A percentile compares a stretch with the other conserved stretches of the same genome.
Conservation (phyloP, 352 stramenopile species). For the Stramenopiles sp. region DNA sequence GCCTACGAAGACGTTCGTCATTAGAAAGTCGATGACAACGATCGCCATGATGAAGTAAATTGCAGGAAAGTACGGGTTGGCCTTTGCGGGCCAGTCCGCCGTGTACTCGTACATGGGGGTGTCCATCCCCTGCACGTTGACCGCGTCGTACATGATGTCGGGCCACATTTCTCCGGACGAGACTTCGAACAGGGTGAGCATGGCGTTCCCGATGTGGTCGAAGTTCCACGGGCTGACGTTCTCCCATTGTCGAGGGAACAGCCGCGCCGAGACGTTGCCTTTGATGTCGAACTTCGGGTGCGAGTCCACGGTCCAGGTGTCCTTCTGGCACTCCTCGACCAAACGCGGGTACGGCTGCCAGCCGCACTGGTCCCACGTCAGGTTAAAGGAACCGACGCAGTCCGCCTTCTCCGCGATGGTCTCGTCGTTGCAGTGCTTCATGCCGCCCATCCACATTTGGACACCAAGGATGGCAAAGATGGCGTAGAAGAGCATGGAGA, state of each 20-base stretch:
- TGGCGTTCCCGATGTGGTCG: conserved; percentile 23
- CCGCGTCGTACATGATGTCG: conserved; percentile 25
- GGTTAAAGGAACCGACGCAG: conserved; percentile 18
- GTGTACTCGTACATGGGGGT: too few species aligned
- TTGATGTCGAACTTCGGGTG: too few species aligned
- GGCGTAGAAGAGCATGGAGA: conserved; percentile 22
- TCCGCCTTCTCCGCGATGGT: too few species aligned
- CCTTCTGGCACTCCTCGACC: conserved; percentile 13
- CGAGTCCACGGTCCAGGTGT: conserved; percentile 17
- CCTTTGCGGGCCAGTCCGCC: too few species aligned
- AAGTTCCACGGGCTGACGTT: conserved; percentile 24
- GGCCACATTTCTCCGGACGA: conserved; percentile 26
- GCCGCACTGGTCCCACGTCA: background rate
- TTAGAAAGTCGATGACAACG: conserved; percentile 70
- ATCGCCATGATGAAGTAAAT: too few species aligned
- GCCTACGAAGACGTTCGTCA: conserved; percentile 76
- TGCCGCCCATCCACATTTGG: conserved; percentile 16
- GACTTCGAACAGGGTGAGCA: conserved; percentile 27
- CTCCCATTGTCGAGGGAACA: conserved; percentile 15
- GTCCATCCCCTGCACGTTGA: conserved; percentile 25
- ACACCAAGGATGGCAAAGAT: conserved; percentile 21
- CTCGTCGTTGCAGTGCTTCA: too few species aligned
- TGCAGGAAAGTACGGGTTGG: too few species aligned
- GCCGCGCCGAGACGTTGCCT: too few species aligned
- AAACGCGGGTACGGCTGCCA: background rate